These are phyloP conservation scores for Podila epicladia DNA, from an alignment of 192 early-diverging fungal species.

Conservation along the genomic window DNA sequence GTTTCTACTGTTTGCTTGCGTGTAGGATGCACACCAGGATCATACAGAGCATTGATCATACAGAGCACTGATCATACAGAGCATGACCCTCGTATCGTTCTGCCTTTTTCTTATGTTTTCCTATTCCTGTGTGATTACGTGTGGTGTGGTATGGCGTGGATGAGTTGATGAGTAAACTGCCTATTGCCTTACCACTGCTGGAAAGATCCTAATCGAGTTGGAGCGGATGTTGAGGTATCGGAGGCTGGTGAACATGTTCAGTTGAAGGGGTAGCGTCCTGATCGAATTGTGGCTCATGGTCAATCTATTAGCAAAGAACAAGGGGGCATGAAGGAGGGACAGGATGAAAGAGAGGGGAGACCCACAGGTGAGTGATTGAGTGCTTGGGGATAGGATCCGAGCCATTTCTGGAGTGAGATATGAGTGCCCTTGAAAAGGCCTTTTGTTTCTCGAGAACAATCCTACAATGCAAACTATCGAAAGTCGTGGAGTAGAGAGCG, in stretches of 20 bases:
- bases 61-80: no score
- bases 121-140: neutral
- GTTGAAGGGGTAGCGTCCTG: slow-evolving; percentile 46
- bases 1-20: no score
- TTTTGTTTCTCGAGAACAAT: no score
- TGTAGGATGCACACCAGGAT: no score
- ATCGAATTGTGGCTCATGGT: slow-evolving; percentile 54
- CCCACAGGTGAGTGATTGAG: no score
- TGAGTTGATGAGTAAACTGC: neutral
- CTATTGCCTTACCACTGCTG: slow-evolving; percentile 36
- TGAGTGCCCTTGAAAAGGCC: no score
- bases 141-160: no score
- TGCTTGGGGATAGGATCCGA: no score
- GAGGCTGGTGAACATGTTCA: slow-evolving; percentile 50
- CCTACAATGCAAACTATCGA: no score
- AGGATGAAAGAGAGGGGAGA: no score
- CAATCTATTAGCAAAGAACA: slow-evolving; percentile 16
- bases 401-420: no score
- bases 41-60: neutral
- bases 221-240: slow-evolving; percentile 52
- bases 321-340: neutral
- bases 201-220: slow-evolving; percentile 53
- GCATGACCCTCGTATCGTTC: neutral
- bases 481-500: no score
- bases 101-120: neutral